Evolutionary conservation across 75 land plant species (phyloP).

Genomic region (Adiantum capillusveneris): DNA sequence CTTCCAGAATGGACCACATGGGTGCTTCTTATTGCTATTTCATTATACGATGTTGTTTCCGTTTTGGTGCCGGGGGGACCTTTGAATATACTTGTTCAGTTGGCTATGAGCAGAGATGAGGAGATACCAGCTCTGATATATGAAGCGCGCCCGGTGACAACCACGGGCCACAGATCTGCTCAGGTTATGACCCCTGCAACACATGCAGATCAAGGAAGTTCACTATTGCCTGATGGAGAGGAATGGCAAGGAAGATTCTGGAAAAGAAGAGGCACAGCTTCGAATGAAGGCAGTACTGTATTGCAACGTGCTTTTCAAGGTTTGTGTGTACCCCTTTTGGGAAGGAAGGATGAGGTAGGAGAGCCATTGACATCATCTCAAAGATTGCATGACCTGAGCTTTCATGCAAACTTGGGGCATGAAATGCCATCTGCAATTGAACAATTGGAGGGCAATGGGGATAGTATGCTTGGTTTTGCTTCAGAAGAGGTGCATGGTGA

Average conservation of each 20-base stretch:
- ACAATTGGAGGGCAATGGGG: no score
- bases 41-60: conserved; percentile 87
- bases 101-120: conserved; percentile 84
- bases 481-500: no score
- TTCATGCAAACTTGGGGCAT: no score
- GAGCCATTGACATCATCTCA: no score
- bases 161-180: neutral
- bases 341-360: neutral
- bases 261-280: neutral
- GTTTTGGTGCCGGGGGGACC: conserved; percentile 94
- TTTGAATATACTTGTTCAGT: conserved; percentile 81
- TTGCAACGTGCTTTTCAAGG: neutral
- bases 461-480: no score
- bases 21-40: conserved; percentile 83
- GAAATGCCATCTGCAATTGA: no score
- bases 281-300: neutral
- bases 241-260: neutral
- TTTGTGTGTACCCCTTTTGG: neutral
- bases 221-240: neutral
- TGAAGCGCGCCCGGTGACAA: conserved; percentile 68
- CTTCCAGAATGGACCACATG: conserved; percentile 99
- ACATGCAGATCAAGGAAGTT: neutral
- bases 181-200: neutral
- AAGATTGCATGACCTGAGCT: no score
- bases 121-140: conserved; percentile 93